phyloP scores from a whole-genome alignment of 2,329 filamentous ascomycete species.

The Xenoacremonium recifei region DNA sequence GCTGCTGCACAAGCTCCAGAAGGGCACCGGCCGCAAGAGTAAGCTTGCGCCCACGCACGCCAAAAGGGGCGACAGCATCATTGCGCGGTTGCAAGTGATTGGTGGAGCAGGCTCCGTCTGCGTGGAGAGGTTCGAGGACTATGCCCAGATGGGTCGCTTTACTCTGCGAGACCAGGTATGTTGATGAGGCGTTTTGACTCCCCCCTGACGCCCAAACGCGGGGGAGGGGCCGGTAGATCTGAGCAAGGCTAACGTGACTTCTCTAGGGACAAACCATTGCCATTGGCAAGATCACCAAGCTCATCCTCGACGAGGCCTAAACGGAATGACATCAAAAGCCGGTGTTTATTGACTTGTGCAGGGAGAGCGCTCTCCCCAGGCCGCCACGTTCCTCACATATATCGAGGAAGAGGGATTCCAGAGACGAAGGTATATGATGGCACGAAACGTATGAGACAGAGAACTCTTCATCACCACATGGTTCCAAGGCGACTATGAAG shows the following conservation, averaged over 20 bases:
- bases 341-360: too few species aligned
- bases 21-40: conserved; percentile 89
- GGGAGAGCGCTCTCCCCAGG: too few species aligned
- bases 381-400: too few species aligned
- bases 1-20: conserved; percentile 90
- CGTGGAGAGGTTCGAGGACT: conserved; percentile 92
- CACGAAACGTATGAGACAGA: too few species aligned
- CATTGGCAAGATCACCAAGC: conserved; percentile 97
- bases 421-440: too few species aligned
- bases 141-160: conserved; percentile 89
- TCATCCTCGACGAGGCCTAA: conserved; percentile 49
- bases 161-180: conserved; percentile 83
- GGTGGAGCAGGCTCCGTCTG: conserved; percentile 85
- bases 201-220: conserved; percentile 8
- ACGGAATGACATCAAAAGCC: too few species aligned
- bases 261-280: conserved; percentile 94
- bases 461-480: not conserved
- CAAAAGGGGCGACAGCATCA: conserved; percentile 78
- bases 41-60: conserved; percentile 92
- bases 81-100: conserved; percentile 84
- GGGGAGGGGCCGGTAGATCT: not conserved
- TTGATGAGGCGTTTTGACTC: too few species aligned
- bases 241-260: conserved; percentile 23
- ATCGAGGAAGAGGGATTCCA: too few species aligned
- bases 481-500: not conserved